These are phyloP conservation scores for Zygotorulaspora sp. DNA, from an alignment of 805 yeast species.

Conservation along the genomic window DNA sequence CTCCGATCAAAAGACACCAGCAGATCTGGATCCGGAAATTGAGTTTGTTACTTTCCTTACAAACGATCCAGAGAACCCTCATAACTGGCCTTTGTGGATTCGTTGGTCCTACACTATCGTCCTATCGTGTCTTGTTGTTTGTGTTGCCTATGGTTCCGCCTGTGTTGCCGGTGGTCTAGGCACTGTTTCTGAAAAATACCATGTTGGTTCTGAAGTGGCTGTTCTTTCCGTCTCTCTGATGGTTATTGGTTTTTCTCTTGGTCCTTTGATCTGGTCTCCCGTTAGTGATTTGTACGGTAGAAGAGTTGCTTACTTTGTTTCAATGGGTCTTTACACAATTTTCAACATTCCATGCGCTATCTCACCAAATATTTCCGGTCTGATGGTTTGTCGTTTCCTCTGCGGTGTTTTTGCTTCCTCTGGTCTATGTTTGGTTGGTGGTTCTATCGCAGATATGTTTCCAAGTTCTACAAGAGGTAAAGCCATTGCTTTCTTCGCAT, in stretches of 20 bases:
- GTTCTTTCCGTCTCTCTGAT: constrained; percentile 75
- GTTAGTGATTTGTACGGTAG: constrained; percentile 82
- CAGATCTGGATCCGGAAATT: constrained; percentile 55
- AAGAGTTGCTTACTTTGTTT: constrained; percentile 73
- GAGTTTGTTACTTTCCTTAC: constrained; percentile 80
- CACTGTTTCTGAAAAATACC: constrained; percentile 58
- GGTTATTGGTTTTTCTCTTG: constrained; percentile 85
- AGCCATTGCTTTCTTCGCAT: constrained; percentile 87
- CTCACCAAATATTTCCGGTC: constrained; percentile 75
- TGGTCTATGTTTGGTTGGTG: constrained; percentile 83
- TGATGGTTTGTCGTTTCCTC: constrained; percentile 76
- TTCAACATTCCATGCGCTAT: constrained; percentile 87
- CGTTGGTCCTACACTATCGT: constrained; percentile 67
- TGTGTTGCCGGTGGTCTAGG: constrained; percentile 82
- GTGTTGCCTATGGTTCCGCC: constrained; percentile 92
- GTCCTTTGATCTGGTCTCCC: constrained; percentile 89
- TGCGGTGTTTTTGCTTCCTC: constrained; percentile 85
- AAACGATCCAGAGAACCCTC: constrained; percentile 85
- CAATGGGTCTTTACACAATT: constrained; percentile 67
- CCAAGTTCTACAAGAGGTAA: constrained; percentile 75
- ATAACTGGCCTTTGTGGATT: constrained; percentile 61
- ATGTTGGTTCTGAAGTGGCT: constrained; percentile 75
- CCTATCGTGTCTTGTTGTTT: constrained; percentile 68
- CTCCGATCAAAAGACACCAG: constrained; percentile 20
- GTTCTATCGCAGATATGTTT: constrained; percentile 86